phyloP scores from a whole-genome alignment of 2,329 filamentous ascomycete species.

The Amesomyces nigricolor region DNA sequence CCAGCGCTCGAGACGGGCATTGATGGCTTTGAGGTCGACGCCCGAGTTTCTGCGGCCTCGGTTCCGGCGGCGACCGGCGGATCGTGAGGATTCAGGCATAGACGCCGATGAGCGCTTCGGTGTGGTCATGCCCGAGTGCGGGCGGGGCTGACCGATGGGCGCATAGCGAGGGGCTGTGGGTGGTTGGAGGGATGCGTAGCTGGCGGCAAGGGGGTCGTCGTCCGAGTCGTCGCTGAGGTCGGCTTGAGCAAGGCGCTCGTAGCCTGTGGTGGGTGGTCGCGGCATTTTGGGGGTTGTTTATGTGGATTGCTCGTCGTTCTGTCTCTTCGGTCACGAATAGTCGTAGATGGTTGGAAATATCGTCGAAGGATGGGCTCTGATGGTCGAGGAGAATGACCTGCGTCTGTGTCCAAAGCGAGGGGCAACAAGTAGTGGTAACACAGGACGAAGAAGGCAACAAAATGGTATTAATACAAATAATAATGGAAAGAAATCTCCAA shows the following conservation, averaged over 20 bases:
- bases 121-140: conserved; percentile 55
- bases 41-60: conserved; percentile 68
- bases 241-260: conserved; percentile 78
- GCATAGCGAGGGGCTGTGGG: conserved; percentile 57
- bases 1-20: conserved; percentile 90
- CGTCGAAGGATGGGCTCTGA: neutral
- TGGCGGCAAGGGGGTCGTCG: conserved; percentile 51
- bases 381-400: too few relatives aligned
- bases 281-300: conserved; percentile 45
- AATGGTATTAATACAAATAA: too few relatives aligned
- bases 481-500: too few relatives aligned
- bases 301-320: neutral
- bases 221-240: conserved; percentile 71
- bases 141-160: conserved; percentile 55
- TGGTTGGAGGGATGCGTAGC: conserved; percentile 49
- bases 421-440: too few relatives aligned
- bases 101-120: conserved; percentile 37
- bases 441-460: too few relatives aligned
- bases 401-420: too few relatives aligned
- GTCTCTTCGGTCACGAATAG: neutral
- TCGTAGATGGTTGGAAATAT: neutral
- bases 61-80: conserved; percentile 35
- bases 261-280: conserved; percentile 71
- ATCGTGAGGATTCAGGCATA: conserved; percentile 2
- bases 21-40: conserved; percentile 97